phyloP scores from a whole-genome alignment of 148 eudicot genomes.

The Fagopyrum homotropicum region DNA sequence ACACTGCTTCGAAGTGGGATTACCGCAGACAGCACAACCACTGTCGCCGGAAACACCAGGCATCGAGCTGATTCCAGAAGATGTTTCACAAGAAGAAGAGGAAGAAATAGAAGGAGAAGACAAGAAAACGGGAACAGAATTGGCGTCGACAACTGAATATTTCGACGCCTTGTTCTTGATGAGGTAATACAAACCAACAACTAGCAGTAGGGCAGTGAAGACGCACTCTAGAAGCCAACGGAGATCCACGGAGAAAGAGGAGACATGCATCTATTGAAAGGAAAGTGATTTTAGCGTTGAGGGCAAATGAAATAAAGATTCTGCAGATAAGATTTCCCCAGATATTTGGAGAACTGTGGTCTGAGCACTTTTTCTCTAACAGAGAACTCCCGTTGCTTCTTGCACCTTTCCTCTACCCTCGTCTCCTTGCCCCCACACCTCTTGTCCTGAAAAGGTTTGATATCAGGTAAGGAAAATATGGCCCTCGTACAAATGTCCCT shows the following conservation, averaged over 20 bases:
- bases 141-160: conserved; percentile 40
- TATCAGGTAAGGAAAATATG: background rate
- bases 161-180: conserved; percentile 59
- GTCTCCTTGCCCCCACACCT: background rate
- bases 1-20: conserved; percentile 32
- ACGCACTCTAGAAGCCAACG: conserved; percentile 46
- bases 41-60: conserved; percentile 12
- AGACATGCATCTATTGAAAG: conserved; percentile 57
- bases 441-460: background rate
- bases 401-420: background rate
- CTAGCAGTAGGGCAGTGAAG: conserved; percentile 39
- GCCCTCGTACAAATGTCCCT: background rate
- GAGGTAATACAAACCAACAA: conserved; percentile 32
- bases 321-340: no score
- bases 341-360: background rate
- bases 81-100: background rate
- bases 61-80: conserved; percentile 16
- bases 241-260: conserved; percentile 37
- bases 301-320: background rate
- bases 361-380: no score
- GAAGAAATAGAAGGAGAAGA: conserved; percentile 7
- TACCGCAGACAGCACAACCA: conserved; percentile 49
- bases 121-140: conserved; percentile 13
- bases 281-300: background rate
- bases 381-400: no score